Evolutionary conservation across 768 basidiomycete genomes (phyloP).

Genomic region (Roridomyces roridus): DNA sequence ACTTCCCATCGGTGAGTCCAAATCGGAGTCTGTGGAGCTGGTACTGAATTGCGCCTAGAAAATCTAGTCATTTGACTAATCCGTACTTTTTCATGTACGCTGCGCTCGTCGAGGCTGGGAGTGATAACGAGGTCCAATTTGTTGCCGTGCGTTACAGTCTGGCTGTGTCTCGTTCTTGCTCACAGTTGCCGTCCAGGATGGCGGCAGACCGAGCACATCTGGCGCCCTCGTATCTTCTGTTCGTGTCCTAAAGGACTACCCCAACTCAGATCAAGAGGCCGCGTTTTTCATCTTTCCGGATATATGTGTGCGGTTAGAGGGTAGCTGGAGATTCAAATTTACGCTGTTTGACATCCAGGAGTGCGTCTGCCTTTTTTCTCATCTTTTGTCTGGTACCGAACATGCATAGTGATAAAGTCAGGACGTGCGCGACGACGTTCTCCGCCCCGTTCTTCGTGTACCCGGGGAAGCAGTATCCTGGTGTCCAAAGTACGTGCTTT

Average conservation of each 20-base stretch:
- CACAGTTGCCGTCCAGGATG: conserved; percentile 10
- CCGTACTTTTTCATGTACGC: conserved; percentile 28
- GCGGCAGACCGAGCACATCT: conserved; percentile 20
- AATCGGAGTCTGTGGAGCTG: background rate
- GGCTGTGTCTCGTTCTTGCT: background rate
- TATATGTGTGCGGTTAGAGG: conserved; percentile 25
- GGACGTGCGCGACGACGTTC: conserved; percentile 44
- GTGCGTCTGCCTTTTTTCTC: conserved; percentile 1
- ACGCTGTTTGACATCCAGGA: conserved; percentile 18
- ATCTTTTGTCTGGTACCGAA: background rate
- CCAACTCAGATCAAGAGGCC: conserved; percentile 21
- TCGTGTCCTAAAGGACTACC: conserved; percentile 24
- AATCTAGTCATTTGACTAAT: conserved; percentile 16
- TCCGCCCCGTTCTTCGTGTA: conserved; percentile 53
- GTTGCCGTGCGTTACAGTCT: conserved; percentile 7
- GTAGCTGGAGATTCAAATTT: conserved; percentile 25
- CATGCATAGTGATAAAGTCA: conserved; percentile 41
- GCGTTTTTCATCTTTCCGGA: conserved; percentile 26
- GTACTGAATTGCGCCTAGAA: background rate
- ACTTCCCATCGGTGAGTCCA: background rate
- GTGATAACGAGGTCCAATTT: conserved; percentile 19
- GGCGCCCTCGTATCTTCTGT: conserved; percentile 24
- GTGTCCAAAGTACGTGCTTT: conserved; percentile 45
- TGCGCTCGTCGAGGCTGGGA: conserved; percentile 11
- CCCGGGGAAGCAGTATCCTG: conserved; percentile 52